Evolutionary conservation across 257 asterid genomes (phyloP).

Genomic region (Henckelia pumila): DNA sequence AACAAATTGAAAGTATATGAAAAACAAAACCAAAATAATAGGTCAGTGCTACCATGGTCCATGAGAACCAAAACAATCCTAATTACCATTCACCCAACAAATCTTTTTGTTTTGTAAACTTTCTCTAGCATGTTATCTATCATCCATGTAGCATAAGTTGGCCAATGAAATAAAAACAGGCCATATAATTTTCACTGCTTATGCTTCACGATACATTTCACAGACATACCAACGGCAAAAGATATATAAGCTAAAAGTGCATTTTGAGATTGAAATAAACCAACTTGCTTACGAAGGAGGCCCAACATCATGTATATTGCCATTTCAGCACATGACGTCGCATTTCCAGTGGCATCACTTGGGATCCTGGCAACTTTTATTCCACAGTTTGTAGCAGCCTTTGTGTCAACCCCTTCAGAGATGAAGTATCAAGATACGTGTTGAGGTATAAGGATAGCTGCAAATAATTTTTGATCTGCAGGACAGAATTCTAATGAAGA

Average conservation of each 20-base stretch:
- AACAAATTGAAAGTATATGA: background rate
- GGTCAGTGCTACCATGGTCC: background rate
- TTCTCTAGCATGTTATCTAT: background rate
- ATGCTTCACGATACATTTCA: background rate
- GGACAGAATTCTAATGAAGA: slow-evolving; percentile 19
- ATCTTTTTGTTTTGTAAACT: background rate
- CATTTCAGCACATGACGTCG: slow-evolving; percentile 98
- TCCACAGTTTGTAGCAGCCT: slow-evolving; percentile 80
- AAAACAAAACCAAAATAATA: background rate
- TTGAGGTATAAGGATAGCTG: background rate
- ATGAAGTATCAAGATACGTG: background rate
- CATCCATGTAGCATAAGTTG: background rate
- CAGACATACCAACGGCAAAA: slow-evolving; percentile 11
- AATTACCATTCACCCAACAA: background rate
- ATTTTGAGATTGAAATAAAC: slow-evolving; percentile 34
- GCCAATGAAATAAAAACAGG: background rate
- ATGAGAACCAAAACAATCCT: background rate
- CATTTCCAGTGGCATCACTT: slow-evolving; percentile 77
- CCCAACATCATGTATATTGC: slow-evolving; percentile 88
- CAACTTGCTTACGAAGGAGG: slow-evolving; percentile 95
- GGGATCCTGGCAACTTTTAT: slow-evolving; percentile 94
- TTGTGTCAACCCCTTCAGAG: slow-evolving; percentile 66
- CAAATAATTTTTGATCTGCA: background rate
- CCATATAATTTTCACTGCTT: slow-evolving; percentile 1
- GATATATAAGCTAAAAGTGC: slow-evolving; percentile 9